Conservation (phyloP, 257 asterid genomes). For the Solanum clarkiae region DNA sequence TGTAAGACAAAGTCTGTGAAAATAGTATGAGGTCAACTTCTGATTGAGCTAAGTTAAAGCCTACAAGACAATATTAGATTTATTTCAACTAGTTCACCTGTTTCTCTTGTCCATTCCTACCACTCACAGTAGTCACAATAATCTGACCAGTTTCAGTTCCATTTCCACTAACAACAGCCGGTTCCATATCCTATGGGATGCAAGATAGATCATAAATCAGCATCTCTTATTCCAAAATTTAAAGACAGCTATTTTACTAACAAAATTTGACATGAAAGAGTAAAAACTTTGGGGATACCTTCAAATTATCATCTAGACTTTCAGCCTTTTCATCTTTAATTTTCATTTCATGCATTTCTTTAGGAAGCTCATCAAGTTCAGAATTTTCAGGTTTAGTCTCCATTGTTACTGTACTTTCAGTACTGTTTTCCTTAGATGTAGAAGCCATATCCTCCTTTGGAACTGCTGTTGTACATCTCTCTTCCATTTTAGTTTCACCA, state of each 20-base stretch:
- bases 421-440: not conserved
- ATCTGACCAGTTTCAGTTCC: slow-evolving; percentile 84
- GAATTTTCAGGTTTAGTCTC: not conserved
- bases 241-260: not conserved
- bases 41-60: not conserved
- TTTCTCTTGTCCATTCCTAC: slow-evolving; percentile 64
- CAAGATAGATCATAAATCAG: not conserved
- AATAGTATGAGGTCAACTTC: not conserved
- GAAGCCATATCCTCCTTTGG: slow-evolving; percentile 1
- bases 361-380: slow-evolving; percentile 20
- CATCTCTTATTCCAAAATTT: not conserved
- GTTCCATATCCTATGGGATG: slow-evolving; percentile 53
- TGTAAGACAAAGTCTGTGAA: slow-evolving; percentile 59
- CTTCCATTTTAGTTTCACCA: not conserved
- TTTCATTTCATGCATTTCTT: slow-evolving; percentile 35
- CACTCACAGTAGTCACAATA: slow-evolving; percentile 69
- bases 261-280: not conserved
- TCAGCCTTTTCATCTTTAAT: slow-evolving; percentile 25
- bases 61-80: not conserved
- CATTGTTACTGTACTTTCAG: not conserved
- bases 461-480: not conserved
- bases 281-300: not conserved
- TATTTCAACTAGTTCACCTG: slow-evolving; percentile 29
- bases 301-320: not conserved
- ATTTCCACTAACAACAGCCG: slow-evolving; percentile 59